A percentile compares a stretch with the other conserved stretches of the same genome.
These are phyloP conservation scores for Capronia coronata DNA, from an alignment of 2,329 filamentous ascomycete genomes.

Conservation along the genomic window DNA sequence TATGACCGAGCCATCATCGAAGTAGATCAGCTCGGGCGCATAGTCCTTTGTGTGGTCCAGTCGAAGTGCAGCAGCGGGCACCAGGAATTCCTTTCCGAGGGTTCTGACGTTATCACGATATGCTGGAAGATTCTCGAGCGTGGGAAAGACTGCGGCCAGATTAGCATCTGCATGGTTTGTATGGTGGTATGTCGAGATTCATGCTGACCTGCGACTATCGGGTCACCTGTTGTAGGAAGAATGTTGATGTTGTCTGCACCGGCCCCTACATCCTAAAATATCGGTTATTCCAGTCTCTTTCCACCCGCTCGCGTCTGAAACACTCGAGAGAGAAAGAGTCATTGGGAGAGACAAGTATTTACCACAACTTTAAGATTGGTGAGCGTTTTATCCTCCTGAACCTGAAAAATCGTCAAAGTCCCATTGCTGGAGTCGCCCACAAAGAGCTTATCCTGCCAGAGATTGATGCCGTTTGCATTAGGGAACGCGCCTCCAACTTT, in stretches of 20 bases:
- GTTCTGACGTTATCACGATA: conserved; percentile 14
- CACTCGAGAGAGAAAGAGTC: too few species aligned
- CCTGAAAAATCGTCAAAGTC: conserved; percentile 20
- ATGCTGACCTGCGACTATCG: conserved; percentile 18
- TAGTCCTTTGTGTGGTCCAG: conserved; percentile 14
- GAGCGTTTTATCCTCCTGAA: conserved; percentile 14
- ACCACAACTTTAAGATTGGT: conserved; percentile 17
- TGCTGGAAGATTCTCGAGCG: conserved; percentile 14
- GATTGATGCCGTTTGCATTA: conserved; percentile 20
- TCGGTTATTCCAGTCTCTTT: background rate
- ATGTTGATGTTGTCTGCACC: conserved; percentile 25
- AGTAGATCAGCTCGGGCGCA: conserved; percentile 17
- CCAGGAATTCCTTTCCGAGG: conserved; percentile 20
- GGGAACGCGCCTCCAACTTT: conserved; percentile 19
- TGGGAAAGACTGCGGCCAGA: conserved; percentile 16
- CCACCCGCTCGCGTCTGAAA: background rate
- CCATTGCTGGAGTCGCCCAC: conserved; percentile 21
- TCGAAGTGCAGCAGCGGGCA: conserved; percentile 17
- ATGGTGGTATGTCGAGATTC: background rate
- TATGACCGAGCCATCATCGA: conserved; percentile 16
- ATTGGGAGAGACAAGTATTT: background rate
- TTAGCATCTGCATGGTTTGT: background rate
- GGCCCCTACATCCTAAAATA: conserved; percentile 19
- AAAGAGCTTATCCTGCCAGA: conserved; percentile 19
- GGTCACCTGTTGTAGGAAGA: conserved; percentile 18